Evolutionary conservation across 345 rosid genomes (phyloP).

Genomic region (Citrus unshiu): DNA sequence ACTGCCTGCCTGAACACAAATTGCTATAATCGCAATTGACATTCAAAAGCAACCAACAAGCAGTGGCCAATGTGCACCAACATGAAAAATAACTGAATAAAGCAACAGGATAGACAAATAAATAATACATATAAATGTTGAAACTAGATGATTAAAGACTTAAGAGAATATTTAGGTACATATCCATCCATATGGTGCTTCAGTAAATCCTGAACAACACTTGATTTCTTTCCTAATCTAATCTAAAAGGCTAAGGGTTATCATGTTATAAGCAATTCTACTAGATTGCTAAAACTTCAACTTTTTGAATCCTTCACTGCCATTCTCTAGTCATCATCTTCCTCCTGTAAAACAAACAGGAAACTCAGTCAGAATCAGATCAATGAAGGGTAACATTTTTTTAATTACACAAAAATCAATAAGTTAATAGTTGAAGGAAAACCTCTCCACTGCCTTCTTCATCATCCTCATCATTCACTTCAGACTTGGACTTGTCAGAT

Average conservation of each 20-base stretch:
- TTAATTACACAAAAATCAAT: background rate
- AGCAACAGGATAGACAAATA: background rate
- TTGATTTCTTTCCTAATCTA: conserved; percentile 16
- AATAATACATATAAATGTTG: conserved; percentile 10
- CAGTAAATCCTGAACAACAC: conserved; percentile 13
- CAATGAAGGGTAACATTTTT: background rate
- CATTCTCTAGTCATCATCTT: conserved; percentile 43
- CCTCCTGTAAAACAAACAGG: conserved; percentile 35
- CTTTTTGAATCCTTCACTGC: background rate
- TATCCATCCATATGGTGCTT: conserved; percentile 13
- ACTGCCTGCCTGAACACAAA: background rate
- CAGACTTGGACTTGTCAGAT: conserved; percentile 82
- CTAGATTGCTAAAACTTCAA: conserved; percentile 13
- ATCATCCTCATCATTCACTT: conserved; percentile 59
- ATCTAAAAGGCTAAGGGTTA: background rate
- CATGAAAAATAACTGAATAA: background rate
- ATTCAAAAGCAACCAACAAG: background rate
- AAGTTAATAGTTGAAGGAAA: background rate
- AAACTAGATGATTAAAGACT: conserved; percentile 19
- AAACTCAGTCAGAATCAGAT: background rate
- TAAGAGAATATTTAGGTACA: conserved; percentile 26
- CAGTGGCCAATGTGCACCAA: background rate
- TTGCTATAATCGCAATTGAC: background rate
- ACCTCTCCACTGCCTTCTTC: conserved; percentile 64
- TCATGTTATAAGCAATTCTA: conserved; percentile 20